Conservation (phyloP, 2,329 filamentous ascomycete genomes). For the Ophiosphaerella herpotricha region DNA sequence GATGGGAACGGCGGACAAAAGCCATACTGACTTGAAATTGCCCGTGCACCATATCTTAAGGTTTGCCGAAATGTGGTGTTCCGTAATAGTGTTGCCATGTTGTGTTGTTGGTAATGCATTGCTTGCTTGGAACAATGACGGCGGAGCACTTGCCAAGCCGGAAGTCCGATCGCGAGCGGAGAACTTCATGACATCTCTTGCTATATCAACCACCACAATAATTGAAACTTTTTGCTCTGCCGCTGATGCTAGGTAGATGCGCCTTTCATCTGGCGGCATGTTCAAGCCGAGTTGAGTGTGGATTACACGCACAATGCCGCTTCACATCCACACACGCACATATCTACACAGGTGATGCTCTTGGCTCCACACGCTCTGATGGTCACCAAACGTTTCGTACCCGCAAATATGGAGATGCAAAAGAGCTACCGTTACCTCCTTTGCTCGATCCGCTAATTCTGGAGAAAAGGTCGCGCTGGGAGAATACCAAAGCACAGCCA, state of each 20-base stretch:
- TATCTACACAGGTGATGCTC: slow-evolving; percentile 21
- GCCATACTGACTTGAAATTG: slow-evolving; percentile 31
- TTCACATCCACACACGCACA: slow-evolving; percentile 13
- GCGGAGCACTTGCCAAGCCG: slow-evolving; percentile 19
- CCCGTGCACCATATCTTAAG: slow-evolving; percentile 21
- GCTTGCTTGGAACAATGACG: no score
- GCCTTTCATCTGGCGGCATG: slow-evolving; percentile 21
- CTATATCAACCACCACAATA: neutral
- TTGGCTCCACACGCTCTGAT: slow-evolving; percentile 39
- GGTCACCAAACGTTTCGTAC: slow-evolving; percentile 37
- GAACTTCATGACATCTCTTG: neutral
- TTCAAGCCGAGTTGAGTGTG: slow-evolving; percentile 15
- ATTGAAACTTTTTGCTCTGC: neutral
- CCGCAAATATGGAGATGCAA: slow-evolving; percentile 38
- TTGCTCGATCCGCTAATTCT: slow-evolving; percentile 53
- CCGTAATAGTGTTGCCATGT: slow-evolving; percentile 40
- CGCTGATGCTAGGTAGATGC: slow-evolving; percentile 37
- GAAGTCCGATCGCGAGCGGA: slow-evolving; percentile 19
- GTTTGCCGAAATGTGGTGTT: slow-evolving; percentile 17
- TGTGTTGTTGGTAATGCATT: slow-evolving; percentile 12
- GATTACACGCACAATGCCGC: slow-evolving; percentile 13
- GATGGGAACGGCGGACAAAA: slow-evolving; percentile 26
- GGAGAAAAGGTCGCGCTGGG: slow-evolving; percentile 41
- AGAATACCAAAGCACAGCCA: slow-evolving; percentile 48
- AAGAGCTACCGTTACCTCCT: slow-evolving; percentile 53